A percentile compares a stretch with the other conserved stretches of the same genome.
Conservation (phyloP, 202 grass and related monocot species). For the Panicum hallii region DNA sequence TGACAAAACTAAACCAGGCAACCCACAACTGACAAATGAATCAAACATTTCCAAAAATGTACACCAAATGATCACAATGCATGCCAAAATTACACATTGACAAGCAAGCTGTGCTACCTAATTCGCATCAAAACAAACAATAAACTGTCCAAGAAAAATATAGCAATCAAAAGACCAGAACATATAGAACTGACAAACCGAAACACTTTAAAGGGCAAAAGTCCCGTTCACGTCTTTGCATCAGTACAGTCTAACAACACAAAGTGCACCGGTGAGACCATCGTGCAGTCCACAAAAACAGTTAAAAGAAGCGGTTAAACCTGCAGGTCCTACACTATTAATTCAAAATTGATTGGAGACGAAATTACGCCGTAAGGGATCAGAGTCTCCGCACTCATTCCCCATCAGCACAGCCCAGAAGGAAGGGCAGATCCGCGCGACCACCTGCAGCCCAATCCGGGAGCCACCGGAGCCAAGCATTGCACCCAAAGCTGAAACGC, state of each 20-base stretch:
- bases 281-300: background rate
- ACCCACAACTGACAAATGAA: background rate
- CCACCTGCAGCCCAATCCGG: slow-evolving; percentile 5
- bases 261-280: background rate
- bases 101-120: background rate
- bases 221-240: background rate
- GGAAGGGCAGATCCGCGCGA: slow-evolving; percentile 33
- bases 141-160: background rate
- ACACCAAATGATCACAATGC: slow-evolving; percentile 4
- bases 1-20: background rate
- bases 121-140: background rate
- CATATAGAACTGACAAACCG: background rate
- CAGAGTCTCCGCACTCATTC: slow-evolving; percentile 8
- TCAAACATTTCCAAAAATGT: slow-evolving; percentile 26
- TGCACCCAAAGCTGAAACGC: slow-evolving; percentile 39
- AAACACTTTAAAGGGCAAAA: background rate
- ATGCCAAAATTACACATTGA: slow-evolving; percentile 25
- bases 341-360: background rate
- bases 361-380: background rate
- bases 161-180: background rate
- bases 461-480: slow-evolving; percentile 36
- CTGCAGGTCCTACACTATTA: background rate
- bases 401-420: background rate
- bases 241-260: background rate
- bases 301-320: background rate